A percentile compares a stretch with the other conserved stretches of the same genome.
Conservation (phyloP, 805 yeast species). For the Metschnikowia kunwiensis region DNA sequence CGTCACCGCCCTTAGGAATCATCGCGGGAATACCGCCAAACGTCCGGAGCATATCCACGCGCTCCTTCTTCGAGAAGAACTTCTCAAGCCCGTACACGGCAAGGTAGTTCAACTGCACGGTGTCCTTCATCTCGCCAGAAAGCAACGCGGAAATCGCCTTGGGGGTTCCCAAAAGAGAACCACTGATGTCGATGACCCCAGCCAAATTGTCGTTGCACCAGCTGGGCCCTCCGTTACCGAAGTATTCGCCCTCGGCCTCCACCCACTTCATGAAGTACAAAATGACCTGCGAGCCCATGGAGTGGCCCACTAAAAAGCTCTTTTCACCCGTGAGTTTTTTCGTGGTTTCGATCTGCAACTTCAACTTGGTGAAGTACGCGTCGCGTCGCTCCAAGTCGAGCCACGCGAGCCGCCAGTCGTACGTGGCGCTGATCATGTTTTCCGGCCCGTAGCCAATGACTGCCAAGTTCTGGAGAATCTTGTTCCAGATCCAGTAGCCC, state of each 20-base stretch:
- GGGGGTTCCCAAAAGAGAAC: slow-evolving; percentile 91
- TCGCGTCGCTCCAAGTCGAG: slow-evolving; percentile 86
- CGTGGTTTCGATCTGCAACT: slow-evolving; percentile 65
- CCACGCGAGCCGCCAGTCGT: slow-evolving; percentile 95
- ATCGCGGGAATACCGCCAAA: slow-evolving; percentile 95
- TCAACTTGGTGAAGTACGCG: slow-evolving; percentile 75
- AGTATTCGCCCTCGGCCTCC: slow-evolving; percentile 76
- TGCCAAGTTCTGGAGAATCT: slow-evolving; percentile 88
- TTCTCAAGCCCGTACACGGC: slow-evolving; percentile 94
- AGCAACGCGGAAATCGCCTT: slow-evolving; percentile 86
- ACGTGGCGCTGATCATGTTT: slow-evolving; percentile 85
- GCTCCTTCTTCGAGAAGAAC: slow-evolving; percentile 84
- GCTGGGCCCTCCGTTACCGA: slow-evolving; percentile 84
- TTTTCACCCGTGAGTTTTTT: slow-evolving; percentile 56
- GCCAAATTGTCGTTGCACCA: slow-evolving; percentile 90
- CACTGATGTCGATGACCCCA: slow-evolving; percentile 82
- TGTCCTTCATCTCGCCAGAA: slow-evolving; percentile 98
- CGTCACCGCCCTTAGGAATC: slow-evolving; percentile 93
- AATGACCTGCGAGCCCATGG: slow-evolving; percentile 93
- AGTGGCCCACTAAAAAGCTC: slow-evolving; percentile 79
- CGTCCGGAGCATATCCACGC: slow-evolving; percentile 78
- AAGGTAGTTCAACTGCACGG: slow-evolving; percentile 86
- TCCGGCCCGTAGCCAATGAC: slow-evolving; percentile 93
- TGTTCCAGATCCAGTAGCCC: slow-evolving; percentile 99
- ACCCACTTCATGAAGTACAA: slow-evolving; percentile 94